Conservation (phyloP, 768 basidiomycete genomes). For the Hypsizygus marmoreus region DNA sequence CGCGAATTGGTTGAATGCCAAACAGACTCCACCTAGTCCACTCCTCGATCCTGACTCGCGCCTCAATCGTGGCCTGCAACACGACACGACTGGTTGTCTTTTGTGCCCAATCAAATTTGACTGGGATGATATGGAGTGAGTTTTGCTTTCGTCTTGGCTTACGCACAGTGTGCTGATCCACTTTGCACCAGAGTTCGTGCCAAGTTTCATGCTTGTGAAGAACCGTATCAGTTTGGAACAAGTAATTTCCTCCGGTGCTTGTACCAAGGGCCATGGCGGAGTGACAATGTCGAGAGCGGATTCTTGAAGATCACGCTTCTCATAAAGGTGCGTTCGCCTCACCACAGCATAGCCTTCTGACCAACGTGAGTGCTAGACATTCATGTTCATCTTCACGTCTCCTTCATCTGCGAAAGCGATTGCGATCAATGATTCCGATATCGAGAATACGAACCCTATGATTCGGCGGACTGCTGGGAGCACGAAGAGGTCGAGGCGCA, state of each 20-base stretch:
- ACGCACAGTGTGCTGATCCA: neutral
- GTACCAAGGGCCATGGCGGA: constrained; percentile 12
- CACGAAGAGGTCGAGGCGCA: constrained; percentile 13
- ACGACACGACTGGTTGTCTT: constrained; percentile 27
- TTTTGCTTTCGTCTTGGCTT: neutral
- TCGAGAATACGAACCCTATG: constrained; percentile 9
- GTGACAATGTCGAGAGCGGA: constrained; percentile 16
- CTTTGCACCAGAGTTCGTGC: constrained; percentile 18
- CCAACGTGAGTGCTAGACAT: constrained; percentile 15
- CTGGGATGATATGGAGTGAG: constrained; percentile 23
- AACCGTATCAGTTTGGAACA: constrained; percentile 7
- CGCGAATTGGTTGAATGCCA: constrained; percentile 22
- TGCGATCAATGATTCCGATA: constrained; percentile 8
- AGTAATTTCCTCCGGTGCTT: constrained; percentile 18
- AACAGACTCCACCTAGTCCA: constrained; percentile 1
- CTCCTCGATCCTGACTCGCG: constrained; percentile 8
- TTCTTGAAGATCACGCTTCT: constrained; percentile 22
- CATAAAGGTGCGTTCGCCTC: constrained; percentile 19
- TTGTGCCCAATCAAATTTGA: constrained; percentile 30
- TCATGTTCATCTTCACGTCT: constrained; percentile 17
- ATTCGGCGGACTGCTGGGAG: neutral
- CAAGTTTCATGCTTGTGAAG: constrained; percentile 12
- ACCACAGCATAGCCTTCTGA: neutral
- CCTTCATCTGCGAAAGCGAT: constrained; percentile 17
- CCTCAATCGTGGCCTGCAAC: constrained; percentile 18